Conservation (phyloP, 2,329 filamentous ascomycete genomes). For the Fusarium zealandicum region DNA sequence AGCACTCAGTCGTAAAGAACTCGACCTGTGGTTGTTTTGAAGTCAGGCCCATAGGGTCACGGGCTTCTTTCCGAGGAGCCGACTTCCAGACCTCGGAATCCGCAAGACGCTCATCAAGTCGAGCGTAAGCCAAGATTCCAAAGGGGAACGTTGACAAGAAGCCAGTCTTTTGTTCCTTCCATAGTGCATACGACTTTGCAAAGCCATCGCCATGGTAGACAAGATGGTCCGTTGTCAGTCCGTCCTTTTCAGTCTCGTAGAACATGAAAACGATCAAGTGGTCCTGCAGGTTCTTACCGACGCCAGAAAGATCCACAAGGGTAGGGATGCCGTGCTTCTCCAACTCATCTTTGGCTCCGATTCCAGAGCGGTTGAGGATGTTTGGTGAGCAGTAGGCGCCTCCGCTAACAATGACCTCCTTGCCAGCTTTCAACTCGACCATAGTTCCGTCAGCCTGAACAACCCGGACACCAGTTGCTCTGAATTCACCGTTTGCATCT, state of each 20-base stretch:
- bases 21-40: constrained; percentile 66
- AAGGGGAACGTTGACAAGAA: constrained; percentile 69
- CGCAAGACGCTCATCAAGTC: constrained; percentile 66
- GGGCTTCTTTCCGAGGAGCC: constrained; percentile 55
- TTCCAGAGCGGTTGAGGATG: constrained; percentile 60
- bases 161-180: constrained; percentile 65
- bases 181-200: constrained; percentile 59
- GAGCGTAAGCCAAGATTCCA: constrained; percentile 66
- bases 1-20: constrained; percentile 69
- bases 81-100: constrained; percentile 62
- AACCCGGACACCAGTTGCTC: constrained; percentile 53
- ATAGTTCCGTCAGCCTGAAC: constrained; percentile 52
- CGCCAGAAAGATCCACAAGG: constrained; percentile 54
- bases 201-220: constrained; percentile 63
- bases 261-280: constrained; percentile 64
- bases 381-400: constrained; percentile 61
- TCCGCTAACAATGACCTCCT: constrained; percentile 50
- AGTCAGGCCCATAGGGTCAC: constrained; percentile 69
- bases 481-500: constrained; percentile 44
- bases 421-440: constrained; percentile 50
- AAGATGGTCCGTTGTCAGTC: constrained; percentile 61
- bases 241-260: constrained; percentile 62
- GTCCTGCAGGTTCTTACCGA: constrained; percentile 60
- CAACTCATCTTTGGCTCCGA: constrained; percentile 55
- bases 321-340: constrained; percentile 51